Base-by-base conservation (phyloP, 257 asterid genomes). In the Echium plantagineum region DNA sequence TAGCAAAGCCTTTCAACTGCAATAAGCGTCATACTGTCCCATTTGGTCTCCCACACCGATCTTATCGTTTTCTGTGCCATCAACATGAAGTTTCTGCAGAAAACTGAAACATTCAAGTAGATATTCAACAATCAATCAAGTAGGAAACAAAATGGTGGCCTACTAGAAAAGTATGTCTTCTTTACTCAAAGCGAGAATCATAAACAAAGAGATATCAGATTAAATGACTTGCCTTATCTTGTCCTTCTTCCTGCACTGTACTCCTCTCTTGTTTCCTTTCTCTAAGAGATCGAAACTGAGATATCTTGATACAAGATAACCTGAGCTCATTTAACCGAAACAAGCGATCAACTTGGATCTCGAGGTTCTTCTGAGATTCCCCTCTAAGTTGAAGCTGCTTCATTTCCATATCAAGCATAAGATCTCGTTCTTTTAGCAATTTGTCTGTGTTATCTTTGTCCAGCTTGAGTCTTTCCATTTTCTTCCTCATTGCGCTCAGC, bases 261-360 rank as follows among this genome's bases (percentile, higher is more conserved):
- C 73, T 82, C 74, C 69, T 80, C 18, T 80, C 90, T 58, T 74
- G 59, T 57, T 77, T 81, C 79, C 74, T 85, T 2, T 78, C 85
- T 68, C 96, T 74, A 68, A 90, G 52, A 0, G 96, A 80, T 66
- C 82, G 80, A 67, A 90, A 64, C 5, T 79, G 75, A 18, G 85
- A 84, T 54, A 69, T 64, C 67, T 77, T 78, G 86, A 60, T 67
- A 77, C 85, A 85, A 46, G 90, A 81, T 59, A 84, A 49, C 65
- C 69, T 82, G 76, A 90, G 84, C 75, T 90, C 83, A 48, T 83
- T 83, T 57, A 90, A 78, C 48, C 96, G 86, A 58, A 80, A 90
- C 74, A 90, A 51, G 9, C 96, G 78, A 72, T 90, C 98, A 5
- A 90, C 86, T 72, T 90, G 95, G n/a, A 80, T 80, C 71, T 90